Conservation (phyloP, 1,139 yeast genomes). For the Insectozyma bohioensis region DNA sequence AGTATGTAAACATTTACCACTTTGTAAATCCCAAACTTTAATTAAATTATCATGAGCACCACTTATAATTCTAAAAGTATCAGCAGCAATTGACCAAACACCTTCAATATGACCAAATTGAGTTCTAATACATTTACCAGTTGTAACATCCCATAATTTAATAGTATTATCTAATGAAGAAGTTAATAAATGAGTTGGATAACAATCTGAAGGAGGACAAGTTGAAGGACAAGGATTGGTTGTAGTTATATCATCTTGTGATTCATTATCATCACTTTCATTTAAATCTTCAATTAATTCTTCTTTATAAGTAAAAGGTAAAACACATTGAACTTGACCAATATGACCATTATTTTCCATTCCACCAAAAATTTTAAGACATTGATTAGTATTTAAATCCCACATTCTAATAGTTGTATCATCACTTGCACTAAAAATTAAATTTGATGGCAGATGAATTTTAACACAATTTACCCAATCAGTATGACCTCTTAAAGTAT, state of each 20-base stretch:
- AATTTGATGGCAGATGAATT: conserved; percentile 74
- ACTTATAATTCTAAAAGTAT: conserved; percentile 87
- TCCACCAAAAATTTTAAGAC: conserved; percentile 77
- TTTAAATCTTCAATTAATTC: conserved; percentile 41
- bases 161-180: conserved; percentile 93
- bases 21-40: conserved; percentile 94
- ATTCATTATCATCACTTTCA: conserved; percentile 22
- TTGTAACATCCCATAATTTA: conserved; percentile 84
- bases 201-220: conserved; percentile 1
- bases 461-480: conserved; percentile 92
- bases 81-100: conserved; percentile 95
- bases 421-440: conserved; percentile 85
- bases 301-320: conserved; percentile 72
- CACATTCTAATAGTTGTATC: conserved; percentile 94
- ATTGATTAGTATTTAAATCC: conserved; percentile 80
- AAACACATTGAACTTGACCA: conserved; percentile 88
- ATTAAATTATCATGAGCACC: conserved; percentile 91
- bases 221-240: not conserved
- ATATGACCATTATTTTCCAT: conserved; percentile 69
- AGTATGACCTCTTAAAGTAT: conserved; percentile 87
- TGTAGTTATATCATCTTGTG: not conserved
- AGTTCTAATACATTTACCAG: conserved; percentile 87
- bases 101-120: conserved; percentile 98
- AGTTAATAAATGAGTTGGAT: conserved; percentile 81
- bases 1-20: conserved; percentile 91